Conservation (phyloP, 208 protist genomes). For the Pavlovales sp. region DNA sequence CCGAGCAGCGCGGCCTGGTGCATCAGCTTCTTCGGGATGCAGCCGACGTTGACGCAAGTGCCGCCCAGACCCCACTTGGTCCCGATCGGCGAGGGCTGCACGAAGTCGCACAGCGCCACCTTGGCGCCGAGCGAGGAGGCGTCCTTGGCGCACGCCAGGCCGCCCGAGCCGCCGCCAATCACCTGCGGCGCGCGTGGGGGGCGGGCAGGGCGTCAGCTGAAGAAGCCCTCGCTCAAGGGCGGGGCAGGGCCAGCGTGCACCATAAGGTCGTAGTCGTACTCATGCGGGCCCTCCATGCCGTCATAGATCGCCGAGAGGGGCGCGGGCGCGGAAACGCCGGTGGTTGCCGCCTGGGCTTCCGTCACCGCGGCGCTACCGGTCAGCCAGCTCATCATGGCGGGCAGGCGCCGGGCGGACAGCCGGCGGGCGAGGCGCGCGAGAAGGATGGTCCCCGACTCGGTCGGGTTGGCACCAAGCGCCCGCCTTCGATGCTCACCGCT, state of each 20-base stretch:
- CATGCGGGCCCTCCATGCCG: neutral
- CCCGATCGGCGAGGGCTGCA: conserved; percentile 32
- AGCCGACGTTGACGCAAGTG: conserved; percentile 61
- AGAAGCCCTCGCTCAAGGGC: neutral
- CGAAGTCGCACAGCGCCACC: conserved; percentile 52
- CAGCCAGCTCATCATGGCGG: too few species aligned
- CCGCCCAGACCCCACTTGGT: conserved; percentile 58
- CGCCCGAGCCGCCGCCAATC: conserved; percentile 53
- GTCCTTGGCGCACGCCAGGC: conserved; percentile 38
- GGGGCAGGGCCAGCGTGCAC: neutral
- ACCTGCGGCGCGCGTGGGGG: conserved; percentile 1
- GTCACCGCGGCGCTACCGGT: too few species aligned
- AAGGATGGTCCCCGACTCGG: too few species aligned
- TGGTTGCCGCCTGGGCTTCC: too few species aligned
- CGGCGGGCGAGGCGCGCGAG: too few species aligned
- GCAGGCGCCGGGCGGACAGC: too few species aligned
- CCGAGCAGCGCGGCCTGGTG: conserved; percentile 44
- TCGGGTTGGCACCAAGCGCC: too few species aligned
- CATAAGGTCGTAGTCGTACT: neutral
- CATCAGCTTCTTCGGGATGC: conserved; percentile 61
- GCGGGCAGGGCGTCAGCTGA: neutral
- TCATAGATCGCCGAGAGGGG: too few species aligned
- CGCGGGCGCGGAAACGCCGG: too few species aligned
- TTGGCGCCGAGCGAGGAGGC: conserved; percentile 32
- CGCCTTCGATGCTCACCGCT: too few species aligned